Evolutionary conservation across 192 early-diverging fungal species (phyloP).

Genomic region (Coemansia sp.): DNA sequence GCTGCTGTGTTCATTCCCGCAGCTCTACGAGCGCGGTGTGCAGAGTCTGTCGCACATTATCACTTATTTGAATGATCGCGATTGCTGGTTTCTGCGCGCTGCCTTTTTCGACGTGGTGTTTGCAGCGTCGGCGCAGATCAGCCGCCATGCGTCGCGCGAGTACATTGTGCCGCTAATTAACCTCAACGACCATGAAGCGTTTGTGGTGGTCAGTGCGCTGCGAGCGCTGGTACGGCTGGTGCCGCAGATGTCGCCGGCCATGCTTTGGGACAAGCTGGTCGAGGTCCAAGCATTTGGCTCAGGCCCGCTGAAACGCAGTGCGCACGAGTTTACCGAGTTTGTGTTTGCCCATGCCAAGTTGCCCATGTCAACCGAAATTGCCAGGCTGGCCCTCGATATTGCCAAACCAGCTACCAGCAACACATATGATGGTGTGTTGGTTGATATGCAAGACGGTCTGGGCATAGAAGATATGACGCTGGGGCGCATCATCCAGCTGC

Average conservation of each 20-base stretch:
- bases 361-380: slow-evolving; percentile 26
- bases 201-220: slow-evolving; percentile 88
- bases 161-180: slow-evolving; percentile 94
- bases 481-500: slow-evolving; percentile 24
- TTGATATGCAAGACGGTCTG: too few species aligned
- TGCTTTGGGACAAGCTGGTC: slow-evolving; percentile 51
- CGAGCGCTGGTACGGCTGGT: slow-evolving; percentile 74
- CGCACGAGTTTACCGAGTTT: slow-evolving; percentile 35
- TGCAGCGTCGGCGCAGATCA: slow-evolving; percentile 86
- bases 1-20: slow-evolving; percentile 60
- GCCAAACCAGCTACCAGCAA: background rate
- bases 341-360: slow-evolving; percentile 21
- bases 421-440: background rate
- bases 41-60: slow-evolving; percentile 84
- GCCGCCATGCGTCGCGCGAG: slow-evolving; percentile 80
- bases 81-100: slow-evolving; percentile 87
- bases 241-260: slow-evolving; percentile 51
- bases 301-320: slow-evolving; percentile 23
- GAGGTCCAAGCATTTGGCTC: slow-evolving; percentile 23
- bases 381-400: slow-evolving; percentile 33
- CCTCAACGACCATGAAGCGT: slow-evolving; percentile 86
- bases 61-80: slow-evolving; percentile 93
- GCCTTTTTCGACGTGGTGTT: slow-evolving; percentile 94
- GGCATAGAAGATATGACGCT: background rate
- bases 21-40: slow-evolving; percentile 41